Evolutionary conservation across 169 alveolate species (phyloP).

Genomic region (Plasmodium berghei): DNA sequence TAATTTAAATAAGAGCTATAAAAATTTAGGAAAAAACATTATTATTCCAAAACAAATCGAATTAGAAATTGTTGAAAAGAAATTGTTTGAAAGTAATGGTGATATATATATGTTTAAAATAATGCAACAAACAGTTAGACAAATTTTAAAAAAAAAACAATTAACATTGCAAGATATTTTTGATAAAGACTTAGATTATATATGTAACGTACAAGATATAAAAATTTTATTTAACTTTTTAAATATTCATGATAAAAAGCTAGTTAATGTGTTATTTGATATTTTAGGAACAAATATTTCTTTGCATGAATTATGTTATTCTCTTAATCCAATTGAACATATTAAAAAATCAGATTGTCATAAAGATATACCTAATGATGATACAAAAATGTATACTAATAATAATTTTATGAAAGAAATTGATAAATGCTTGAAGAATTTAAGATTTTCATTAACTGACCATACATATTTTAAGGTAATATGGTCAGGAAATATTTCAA

Average conservation of each 20-base stretch:
- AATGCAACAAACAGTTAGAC: constrained; percentile 71
- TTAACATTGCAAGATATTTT: constrained; percentile 72
- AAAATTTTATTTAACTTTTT: constrained; percentile 47
- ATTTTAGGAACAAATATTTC: constrained; percentile 64
- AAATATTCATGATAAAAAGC: constrained; percentile 47
- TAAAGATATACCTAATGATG: constrained; percentile 13
- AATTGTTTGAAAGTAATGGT: constrained; percentile 73
- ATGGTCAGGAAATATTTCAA: constrained; percentile 72
- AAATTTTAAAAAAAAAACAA: constrained; percentile 55
- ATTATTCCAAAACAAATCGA: constrained; percentile 34
- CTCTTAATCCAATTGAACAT: constrained; percentile 50
- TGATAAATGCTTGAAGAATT: constrained; percentile 42
- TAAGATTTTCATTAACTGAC: constrained; percentile 42
- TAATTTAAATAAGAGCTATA: constrained; percentile 9
- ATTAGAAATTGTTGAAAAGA: constrained; percentile 66
- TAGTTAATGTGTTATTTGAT: constrained; percentile 46
- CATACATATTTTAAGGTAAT: constrained; percentile 69
- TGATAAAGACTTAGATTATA: constrained; percentile 69
- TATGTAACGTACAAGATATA: constrained; percentile 60
- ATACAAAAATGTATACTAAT: constrained; percentile 10
- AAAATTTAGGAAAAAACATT: constrained; percentile 23
- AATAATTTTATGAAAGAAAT: constrained; percentile 28
- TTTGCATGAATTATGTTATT: constrained; percentile 53
- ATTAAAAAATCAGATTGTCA: constrained; percentile 27
- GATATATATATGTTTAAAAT: constrained; percentile 74